Evolutionary conservation across 331 rosid genomes (phyloP), one percentile per base, ranked within the genome.

Genomic region (Phaseolus coccineus): DNA sequence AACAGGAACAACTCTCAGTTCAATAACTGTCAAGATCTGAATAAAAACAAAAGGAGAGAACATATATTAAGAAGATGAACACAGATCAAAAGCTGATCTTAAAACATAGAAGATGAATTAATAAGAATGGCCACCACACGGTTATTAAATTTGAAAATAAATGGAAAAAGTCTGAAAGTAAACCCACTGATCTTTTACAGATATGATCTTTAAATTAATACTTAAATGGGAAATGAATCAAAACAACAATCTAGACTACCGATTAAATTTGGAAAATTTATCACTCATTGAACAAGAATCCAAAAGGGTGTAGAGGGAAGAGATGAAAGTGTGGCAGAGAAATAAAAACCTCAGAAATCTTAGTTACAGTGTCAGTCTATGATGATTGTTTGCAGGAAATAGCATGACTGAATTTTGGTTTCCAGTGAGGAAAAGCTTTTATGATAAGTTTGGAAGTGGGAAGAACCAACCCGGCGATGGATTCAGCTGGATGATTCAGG

Each of bases 31-130:
- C 53, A 51, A 67, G 25, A 39, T 53, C 42, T 47, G 30, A 48
- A 31, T 13, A 14, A 24, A 31, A 52, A 8, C 30, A 42, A 1
- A 42, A 30, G 11, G 2, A 6, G 24, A 76, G 50, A 76, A 58
- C 13, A 10, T 14, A 9, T 55, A 28, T 30, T 44, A 44, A 68
- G 64, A 3, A 44, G 51, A 74, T 53, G 25, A 53, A 53, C 53
- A 53, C 46, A 47, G 35, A 82, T 74, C 78, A 81, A 75, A 15
- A 66, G 48, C 19, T 71, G 66, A 63, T 53, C 67, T 77, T 12
- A 2, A 70, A 62, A 69, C 70, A 42, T 25, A 52, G 15, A 37
- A 24, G 69, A 24, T 14, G 15, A 27, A 42, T 14, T 5, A 47
- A 7, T 27, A 73, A 53, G 35, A 56, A 25, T 72, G 58, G 5